Percentiles rank a stretch among this genome's conserved stretches.
phyloP scores from a whole-genome alignment of 2,329 filamentous ascomycete species.

The Xylaria sp. region DNA sequence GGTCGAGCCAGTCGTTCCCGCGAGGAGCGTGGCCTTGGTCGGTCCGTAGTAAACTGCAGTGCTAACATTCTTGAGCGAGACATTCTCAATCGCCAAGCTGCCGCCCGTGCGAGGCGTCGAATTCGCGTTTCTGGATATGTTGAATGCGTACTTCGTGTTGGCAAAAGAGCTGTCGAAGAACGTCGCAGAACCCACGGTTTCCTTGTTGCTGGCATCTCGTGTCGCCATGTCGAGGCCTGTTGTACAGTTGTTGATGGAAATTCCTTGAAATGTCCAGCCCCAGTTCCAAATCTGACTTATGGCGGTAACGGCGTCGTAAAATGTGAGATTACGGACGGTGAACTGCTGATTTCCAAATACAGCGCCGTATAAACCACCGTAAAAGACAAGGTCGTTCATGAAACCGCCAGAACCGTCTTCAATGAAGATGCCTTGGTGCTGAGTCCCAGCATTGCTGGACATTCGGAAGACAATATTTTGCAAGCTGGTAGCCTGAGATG shows the following conservation, averaged over 20 bases:
- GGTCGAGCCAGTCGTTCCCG: constrained; percentile 61
- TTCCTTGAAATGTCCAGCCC: constrained; percentile 74
- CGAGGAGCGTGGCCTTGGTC: constrained; percentile 63
- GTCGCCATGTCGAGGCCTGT: constrained; percentile 75
- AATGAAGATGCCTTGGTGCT: constrained; percentile 69
- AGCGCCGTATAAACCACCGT: constrained; percentile 75
- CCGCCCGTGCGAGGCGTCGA: constrained; percentile 54
- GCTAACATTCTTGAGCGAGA: constrained; percentile 56
- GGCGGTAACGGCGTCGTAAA: constrained; percentile 73
- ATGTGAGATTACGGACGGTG: constrained; percentile 75
- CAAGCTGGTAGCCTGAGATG: constrained; percentile 70
- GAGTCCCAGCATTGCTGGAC: constrained; percentile 57
- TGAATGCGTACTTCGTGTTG: constrained; percentile 74
- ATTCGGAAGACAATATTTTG: constrained; percentile 69
- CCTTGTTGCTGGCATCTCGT: constrained; percentile 27
- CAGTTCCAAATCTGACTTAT: constrained; percentile 81
- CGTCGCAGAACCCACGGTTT: constrained; percentile 75
- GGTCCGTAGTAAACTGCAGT: constrained; percentile 57
- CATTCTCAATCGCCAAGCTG: constrained; percentile 61
- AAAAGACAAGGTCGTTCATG: constrained; percentile 75
- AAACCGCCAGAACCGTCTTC: constrained; percentile 74
- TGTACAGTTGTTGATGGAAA: constrained; percentile 61
- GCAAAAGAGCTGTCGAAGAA: constrained; percentile 78
- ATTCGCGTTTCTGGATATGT: constrained; percentile 63
- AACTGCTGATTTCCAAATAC: constrained; percentile 73